Percentiles rank a stretch among this genome's conserved stretches.
Conservation (phyloP, 2,329 filamentous ascomycete species). For the Aspergillus udagawae region DNA sequence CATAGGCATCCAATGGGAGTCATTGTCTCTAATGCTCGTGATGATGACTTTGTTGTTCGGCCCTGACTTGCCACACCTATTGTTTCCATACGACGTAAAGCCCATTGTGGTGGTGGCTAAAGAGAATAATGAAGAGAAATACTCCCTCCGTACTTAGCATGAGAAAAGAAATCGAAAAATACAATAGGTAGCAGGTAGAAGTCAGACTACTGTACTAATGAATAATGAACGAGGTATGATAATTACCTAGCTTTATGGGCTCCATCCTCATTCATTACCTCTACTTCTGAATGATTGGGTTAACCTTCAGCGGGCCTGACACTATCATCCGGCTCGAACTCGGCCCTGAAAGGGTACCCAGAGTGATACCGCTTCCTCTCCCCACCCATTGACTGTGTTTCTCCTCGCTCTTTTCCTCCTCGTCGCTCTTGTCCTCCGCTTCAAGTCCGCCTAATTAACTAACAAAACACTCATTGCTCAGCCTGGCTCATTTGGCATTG, state of each 20-base stretch:
- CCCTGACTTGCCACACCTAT: background rate
- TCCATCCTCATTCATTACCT: background rate
- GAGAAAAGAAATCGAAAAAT: background rate
- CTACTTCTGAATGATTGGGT: background rate
- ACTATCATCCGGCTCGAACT: constrained; percentile 1
- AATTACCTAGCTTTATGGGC: constrained; percentile 6
- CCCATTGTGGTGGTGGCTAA: background rate
- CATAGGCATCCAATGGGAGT: background rate
- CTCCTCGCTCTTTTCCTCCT: constrained; percentile 7
- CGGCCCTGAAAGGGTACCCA: constrained; percentile 17
- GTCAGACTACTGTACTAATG: background rate
- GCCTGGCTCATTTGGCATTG: constrained; percentile 23
- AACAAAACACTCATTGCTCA: constrained; percentile 1
- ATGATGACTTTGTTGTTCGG: background rate
- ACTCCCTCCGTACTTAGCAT: background rate
- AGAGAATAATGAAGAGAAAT: background rate
- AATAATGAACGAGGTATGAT: background rate
- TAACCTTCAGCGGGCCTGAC: constrained; percentile 11
- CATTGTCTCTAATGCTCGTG: background rate
- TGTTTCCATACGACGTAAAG: background rate
- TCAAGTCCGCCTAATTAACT: constrained; percentile 17
- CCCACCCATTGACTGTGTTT: constrained; percentile 7
- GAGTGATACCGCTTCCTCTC: constrained; percentile 17
- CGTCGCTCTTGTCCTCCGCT: constrained; percentile 13
- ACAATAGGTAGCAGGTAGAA: background rate